Base-by-base conservation (phyloP, 768 basidiomycete species). In the Cystobasidium onofrii region DNA sequence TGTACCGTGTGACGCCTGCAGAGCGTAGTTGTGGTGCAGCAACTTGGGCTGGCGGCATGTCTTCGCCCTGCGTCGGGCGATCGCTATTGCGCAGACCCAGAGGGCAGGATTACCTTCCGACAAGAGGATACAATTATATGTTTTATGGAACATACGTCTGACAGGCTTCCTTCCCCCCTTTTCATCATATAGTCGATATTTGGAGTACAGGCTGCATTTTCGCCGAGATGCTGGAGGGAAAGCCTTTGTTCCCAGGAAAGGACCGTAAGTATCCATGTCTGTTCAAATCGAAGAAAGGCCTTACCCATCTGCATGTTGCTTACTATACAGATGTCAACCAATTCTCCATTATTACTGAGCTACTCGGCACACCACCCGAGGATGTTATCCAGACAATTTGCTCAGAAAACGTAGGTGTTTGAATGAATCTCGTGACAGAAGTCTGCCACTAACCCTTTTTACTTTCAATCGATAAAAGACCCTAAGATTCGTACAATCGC, bases 121-220 rank as follows among this genome's bases (percentile, higher is more conserved):
- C n/a, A n/a, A n/a, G n/a, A n/a, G n/a, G n/a, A n/a, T n/a, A n/a
- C n/a, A n/a, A n/a, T n/a, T n/a, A n/a, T n/a, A n/a, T n/a, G n/a
- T n/a, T n/a, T n/a, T n/a, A n/a, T n/a, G n/a, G n/a, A n/a, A n/a
- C n/a, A n/a, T n/a, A n/a, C n/a, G n/a, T n/a, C n/a, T n/a, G n/a
- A n/a, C n/a, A n/a, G n/a, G n/a, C n/a, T n/a, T n/a, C 46, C 4
- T 50, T 7, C 46, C 4, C 4, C n/a, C 46, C 18, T 50, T 50
- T 50, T n/a, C 46, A 64, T 13, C 34, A 0, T 3, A 63, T 76
- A 64, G 96, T 99, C 75, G 96, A 99, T 81, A 95, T 98, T 80
- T 98, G 96, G 96, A 94, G 91, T 80, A 93, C 94, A 13, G 96
- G 94, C 6, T 99, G 96, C 84, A 98, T 99, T 81, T 97, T 99